These are phyloP conservation scores for Teunomyces kruisii DNA, from an alignment of 805 yeast species.

Conservation along the genomic window DNA sequence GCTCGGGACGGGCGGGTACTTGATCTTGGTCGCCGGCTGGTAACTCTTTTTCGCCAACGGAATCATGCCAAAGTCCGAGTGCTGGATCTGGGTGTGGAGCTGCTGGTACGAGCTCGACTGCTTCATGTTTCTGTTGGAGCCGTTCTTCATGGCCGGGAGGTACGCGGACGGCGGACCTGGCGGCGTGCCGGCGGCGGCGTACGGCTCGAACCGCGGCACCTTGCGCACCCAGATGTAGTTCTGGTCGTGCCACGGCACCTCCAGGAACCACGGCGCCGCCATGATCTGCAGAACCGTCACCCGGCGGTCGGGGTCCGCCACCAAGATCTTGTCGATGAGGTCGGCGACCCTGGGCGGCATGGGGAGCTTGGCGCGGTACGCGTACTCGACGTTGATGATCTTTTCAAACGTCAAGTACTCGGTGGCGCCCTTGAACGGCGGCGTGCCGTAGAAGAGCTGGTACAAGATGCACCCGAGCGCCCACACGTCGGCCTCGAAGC, in stretches of 20 bases:
- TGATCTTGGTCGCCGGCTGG: constrained; percentile 10
- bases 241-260: constrained; percentile 41
- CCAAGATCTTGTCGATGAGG: constrained; percentile 32
- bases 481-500: constrained; percentile 88
- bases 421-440: constrained; percentile 86
- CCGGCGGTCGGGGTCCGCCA: constrained; percentile 32
- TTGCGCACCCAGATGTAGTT: constrained; percentile 37
- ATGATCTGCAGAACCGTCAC: constrained; percentile 34
- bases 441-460: constrained; percentile 79
- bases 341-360: constrained; percentile 28
- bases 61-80: constrained; percentile 23
- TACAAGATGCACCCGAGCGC: constrained; percentile 87
- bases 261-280: constrained; percentile 37
- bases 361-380: constrained; percentile 34
- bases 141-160: constrained; percentile 31
- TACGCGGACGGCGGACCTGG: not conserved
- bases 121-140: constrained; percentile 35
- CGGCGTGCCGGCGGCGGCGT: constrained; percentile 6
- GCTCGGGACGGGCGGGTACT: no score
- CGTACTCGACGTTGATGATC: constrained; percentile 74
- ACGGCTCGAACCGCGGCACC: constrained; percentile 29
- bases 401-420: constrained; percentile 87
- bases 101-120: constrained; percentile 40
- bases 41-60: constrained; percentile 1
- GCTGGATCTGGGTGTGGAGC: constrained; percentile 38